Conservation (phyloP, 2,329 filamentous ascomycete species). For the Aurifilum marmelostoma region DNA sequence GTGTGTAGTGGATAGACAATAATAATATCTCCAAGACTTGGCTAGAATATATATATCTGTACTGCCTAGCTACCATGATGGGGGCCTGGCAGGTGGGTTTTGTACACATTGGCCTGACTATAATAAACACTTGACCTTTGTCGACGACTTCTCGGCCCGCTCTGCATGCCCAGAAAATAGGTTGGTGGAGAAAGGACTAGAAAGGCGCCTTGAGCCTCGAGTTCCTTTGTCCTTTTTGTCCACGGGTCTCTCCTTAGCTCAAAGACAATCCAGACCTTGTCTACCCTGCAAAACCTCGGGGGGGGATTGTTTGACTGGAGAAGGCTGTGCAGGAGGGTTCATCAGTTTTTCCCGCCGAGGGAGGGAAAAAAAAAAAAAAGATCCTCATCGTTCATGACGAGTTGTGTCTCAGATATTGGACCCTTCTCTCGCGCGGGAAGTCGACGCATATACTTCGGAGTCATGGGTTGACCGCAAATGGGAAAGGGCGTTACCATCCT, state of each 20-base stretch:
- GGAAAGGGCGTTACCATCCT: conserved; percentile 7
- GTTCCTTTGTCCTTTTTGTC: conserved; percentile 18
- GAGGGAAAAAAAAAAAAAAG: background rate
- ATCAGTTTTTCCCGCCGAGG: background rate
- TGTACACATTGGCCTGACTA: conserved; percentile 5
- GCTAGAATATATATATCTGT: background rate
- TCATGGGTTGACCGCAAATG: conserved; percentile 9
- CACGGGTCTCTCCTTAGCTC: conserved; percentile 21
- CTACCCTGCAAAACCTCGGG: background rate
- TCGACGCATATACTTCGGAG: background rate
- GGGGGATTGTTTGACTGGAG: background rate
- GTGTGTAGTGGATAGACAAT: background rate
- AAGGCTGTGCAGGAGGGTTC: background rate
- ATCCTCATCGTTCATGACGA: background rate
- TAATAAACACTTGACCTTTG: conserved; percentile 14
- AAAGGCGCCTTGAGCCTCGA: conserved; percentile 18
- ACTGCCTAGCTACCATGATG: background rate
- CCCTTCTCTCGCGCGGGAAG: background rate
- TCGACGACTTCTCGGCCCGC: conserved; percentile 2
- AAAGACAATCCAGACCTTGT: conserved; percentile 2
- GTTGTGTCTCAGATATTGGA: conserved; percentile 12
- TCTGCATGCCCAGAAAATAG: conserved; percentile 14
- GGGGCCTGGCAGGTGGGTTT: conserved; percentile 3
- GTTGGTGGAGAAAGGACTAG: conserved; percentile 13
- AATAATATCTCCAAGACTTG: background rate